Evolutionary conservation across 1,139 yeast species (phyloP).

Genomic region (Blastobotrys aristatus): DNA sequence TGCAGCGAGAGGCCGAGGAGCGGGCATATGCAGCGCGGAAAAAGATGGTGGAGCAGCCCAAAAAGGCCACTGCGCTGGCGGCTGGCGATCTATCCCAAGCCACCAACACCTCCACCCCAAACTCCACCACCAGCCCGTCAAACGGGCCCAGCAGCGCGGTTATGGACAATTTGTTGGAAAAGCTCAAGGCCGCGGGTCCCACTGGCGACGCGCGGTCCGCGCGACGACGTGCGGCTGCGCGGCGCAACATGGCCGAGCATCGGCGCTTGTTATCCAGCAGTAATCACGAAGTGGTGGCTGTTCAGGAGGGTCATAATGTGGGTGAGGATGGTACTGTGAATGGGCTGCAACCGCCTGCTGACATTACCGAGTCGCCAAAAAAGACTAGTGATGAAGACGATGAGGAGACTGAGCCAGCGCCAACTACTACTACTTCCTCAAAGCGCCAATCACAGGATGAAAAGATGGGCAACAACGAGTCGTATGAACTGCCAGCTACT

Average conservation of each 20-base stretch:
- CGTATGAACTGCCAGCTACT: neutral
- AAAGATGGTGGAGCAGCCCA: conserved; percentile 49
- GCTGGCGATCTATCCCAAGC: conserved; percentile 24
- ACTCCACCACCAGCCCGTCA: conserved; percentile 8
- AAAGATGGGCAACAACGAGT: neutral
- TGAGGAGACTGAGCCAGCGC: neutral
- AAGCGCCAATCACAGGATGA: neutral
- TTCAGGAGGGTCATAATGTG: conserved; percentile 4
- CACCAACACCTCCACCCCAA: conserved; percentile 11
- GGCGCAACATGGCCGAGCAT: conserved; percentile 36
- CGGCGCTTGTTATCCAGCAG: conserved; percentile 18
- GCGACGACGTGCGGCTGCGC: conserved; percentile 72
- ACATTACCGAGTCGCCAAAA: conserved; percentile 3
- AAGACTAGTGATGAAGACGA: conserved; percentile 6
- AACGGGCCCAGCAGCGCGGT: conserved; percentile 38
- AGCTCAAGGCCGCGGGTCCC: conserved; percentile 67
- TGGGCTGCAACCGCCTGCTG: conserved; percentile 11
- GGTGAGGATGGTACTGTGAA: neutral
- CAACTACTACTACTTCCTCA: neutral
- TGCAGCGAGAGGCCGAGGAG: conserved; percentile 73
- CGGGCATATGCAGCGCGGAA: conserved; percentile 72
- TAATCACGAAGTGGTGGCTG: conserved; percentile 9
- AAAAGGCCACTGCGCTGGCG: conserved; percentile 28
- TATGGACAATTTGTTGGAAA: conserved; percentile 69
- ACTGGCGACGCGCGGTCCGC: conserved; percentile 75